Evolutionary conservation across 805 yeast genomes (phyloP).

Genomic region (Starmerella sp.): DNA sequence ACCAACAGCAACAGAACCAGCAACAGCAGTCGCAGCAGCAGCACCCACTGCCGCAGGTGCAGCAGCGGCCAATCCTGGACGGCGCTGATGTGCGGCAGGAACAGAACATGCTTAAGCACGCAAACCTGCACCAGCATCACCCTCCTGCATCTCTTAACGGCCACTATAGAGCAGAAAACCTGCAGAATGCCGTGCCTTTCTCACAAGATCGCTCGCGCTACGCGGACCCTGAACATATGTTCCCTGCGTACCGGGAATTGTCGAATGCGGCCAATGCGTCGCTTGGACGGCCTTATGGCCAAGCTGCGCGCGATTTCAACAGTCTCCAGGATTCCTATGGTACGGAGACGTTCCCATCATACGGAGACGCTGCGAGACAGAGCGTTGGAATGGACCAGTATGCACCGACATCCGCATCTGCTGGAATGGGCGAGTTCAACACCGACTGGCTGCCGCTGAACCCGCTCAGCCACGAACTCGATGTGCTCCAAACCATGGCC

Average conservation of each 20-base stretch:
- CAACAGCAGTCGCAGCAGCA: neutral
- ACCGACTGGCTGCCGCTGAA: conserved; percentile 16
- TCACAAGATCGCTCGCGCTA: neutral
- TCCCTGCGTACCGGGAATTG: neutral
- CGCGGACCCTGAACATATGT: neutral
- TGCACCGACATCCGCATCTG: neutral
- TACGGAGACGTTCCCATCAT: neutral
- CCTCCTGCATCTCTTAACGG: neutral
- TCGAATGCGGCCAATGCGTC: neutral
- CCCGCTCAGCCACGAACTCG: conserved; percentile 22
- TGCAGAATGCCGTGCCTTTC: neutral
- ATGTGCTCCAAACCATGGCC: conserved; percentile 7
- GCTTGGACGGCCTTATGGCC: neutral
- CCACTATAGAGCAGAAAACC: neutral
- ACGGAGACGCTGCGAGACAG: neutral
- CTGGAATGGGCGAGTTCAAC: neutral
- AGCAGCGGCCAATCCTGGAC: neutral
- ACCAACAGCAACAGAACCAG: neutral
- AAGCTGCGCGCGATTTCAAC: neutral
- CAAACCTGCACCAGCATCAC: neutral
- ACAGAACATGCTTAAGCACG: neutral
- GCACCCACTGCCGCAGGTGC: conserved; percentile 1
- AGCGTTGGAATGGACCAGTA: neutral
- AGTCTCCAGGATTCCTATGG: neutral
- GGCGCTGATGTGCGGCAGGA: neutral